Conservation (phyloP, 768 basidiomycete species). For the Boletus vermiculosoides region DNA sequence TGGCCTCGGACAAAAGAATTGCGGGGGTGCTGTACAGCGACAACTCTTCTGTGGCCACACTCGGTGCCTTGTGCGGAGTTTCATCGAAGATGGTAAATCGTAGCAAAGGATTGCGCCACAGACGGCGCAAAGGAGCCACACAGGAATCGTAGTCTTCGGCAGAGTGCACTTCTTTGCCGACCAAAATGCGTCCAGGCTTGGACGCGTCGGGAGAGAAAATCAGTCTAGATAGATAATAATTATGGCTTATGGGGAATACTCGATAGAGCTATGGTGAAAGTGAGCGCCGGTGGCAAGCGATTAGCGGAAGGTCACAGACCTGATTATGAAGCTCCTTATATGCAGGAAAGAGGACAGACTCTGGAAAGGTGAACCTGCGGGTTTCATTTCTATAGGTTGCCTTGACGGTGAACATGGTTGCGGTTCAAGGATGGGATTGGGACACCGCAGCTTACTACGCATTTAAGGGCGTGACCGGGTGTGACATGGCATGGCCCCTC, state of each 20-base stretch:
- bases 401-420: slow-evolving; percentile 72
- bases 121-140: slow-evolving; percentile 49
- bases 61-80: slow-evolving; percentile 38
- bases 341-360: slow-evolving; percentile 54
- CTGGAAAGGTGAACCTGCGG: slow-evolving; percentile 60
- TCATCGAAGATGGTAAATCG: slow-evolving; percentile 63
- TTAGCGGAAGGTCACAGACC: slow-evolving; percentile 39
- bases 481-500: slow-evolving; percentile 12
- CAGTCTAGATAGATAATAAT: slow-evolving; percentile 63
- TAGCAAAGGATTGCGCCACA: slow-evolving; percentile 59
- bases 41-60: slow-evolving; percentile 1
- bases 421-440: slow-evolving; percentile 17
- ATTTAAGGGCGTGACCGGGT: slow-evolving; percentile 25
- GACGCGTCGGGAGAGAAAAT: slow-evolving; percentile 66
- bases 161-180: slow-evolving; percentile 58
- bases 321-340: slow-evolving; percentile 61
- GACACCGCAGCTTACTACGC: slow-evolving; percentile 16
- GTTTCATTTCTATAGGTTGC: slow-evolving; percentile 72
- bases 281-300: slow-evolving; percentile 19
- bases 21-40: slow-evolving; percentile 5
- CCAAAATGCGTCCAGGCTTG: slow-evolving; percentile 53
- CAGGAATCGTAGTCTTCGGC: slow-evolving; percentile 55
- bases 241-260: slow-evolving; percentile 61
- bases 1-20: neutral
- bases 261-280: slow-evolving; percentile 55